These are phyloP conservation scores for Phoma herbarum DNA, from an alignment of 2,329 filamentous ascomycete genomes.

Conservation along the genomic window DNA sequence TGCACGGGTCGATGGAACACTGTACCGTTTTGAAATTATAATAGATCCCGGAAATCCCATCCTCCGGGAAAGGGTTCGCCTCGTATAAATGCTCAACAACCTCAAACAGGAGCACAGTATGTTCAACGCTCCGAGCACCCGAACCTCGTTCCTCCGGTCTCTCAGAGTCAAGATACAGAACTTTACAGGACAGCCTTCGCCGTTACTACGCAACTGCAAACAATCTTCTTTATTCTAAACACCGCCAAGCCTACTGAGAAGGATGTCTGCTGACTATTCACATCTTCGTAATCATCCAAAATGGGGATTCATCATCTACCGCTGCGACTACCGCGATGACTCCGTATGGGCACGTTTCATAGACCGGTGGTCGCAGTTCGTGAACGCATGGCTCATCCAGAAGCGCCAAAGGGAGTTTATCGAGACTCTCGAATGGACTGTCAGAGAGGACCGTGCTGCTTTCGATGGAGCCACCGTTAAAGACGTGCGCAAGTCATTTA, in stretches of 20 bases:
- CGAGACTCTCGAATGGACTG: slow-evolving; percentile 8
- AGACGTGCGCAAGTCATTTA: slow-evolving; percentile 7
- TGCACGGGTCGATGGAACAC: no score
- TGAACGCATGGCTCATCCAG: not conserved
- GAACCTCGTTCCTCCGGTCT: not conserved
- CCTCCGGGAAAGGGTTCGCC: not conserved
- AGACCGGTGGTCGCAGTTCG: slow-evolving; percentile 1
- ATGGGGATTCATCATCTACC: slow-evolving; percentile 21
- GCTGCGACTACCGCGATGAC: slow-evolving; percentile 17
- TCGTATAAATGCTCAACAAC: not conserved
- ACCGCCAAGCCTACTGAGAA: slow-evolving; percentile 1
- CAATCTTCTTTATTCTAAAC: not conserved
- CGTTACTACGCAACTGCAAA: not conserved
- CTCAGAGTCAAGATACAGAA: not conserved
- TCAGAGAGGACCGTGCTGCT: slow-evolving; percentile 3
- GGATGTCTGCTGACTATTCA: not conserved
- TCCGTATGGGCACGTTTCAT: slow-evolving; percentile 9
- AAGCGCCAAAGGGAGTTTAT: slow-evolving; percentile 4
- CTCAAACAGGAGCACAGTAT: not conserved
- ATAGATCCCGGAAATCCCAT: not conserved
- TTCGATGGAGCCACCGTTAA: slow-evolving; percentile 10
- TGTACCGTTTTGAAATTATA: not conserved
- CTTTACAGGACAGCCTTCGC: not conserved
- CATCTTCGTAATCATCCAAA: slow-evolving; percentile 5
- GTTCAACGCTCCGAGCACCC: not conserved